Evolutionary conservation across 1,284 basidiomycete genomes (phyloP).

Genomic region (Papiliotrema nemorosa): DNA sequence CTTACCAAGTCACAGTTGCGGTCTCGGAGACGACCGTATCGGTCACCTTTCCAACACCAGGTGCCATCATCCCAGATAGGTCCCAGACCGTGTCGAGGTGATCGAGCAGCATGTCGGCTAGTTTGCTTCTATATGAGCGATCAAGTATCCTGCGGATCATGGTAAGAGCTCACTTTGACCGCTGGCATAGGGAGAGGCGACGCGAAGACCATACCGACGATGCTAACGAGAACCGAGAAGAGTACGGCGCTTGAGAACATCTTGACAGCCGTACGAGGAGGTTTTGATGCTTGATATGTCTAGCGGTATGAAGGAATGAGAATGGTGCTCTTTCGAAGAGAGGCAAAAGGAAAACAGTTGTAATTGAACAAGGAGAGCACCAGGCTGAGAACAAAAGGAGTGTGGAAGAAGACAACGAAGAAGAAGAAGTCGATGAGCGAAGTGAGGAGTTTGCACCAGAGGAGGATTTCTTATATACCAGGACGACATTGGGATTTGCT

Average conservation of each 20-base stretch:
- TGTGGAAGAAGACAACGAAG: too few relatives aligned
- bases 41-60: constrained; percentile 19
- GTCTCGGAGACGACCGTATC: constrained; percentile 17
- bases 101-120: constrained; percentile 12
- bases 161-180: constrained; percentile 12
- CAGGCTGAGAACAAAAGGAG: constrained; percentile 4
- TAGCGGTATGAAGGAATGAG: neutral
- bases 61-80: constrained; percentile 8
- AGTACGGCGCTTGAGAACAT: constrained; percentile 20
- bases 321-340: constrained; percentile 8
- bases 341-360: neutral
- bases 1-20: constrained; percentile 16
- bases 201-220: constrained; percentile 8
- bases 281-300: neutral
- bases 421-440: too few relatives aligned
- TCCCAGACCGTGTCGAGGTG: constrained; percentile 8
- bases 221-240: constrained; percentile 17
- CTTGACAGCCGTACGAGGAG: neutral
- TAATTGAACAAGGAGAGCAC: too few relatives aligned
- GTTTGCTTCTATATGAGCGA: too few relatives aligned
- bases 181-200: constrained; percentile 22
- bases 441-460: too few relatives aligned
- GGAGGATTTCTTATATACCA: too few relatives aligned
- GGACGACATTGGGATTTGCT: too few relatives aligned
- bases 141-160: too few relatives aligned